phyloP scores from a whole-genome alignment of 371 early-diverging fungal genomes.

The Sporodiniella umbellata region DNA sequence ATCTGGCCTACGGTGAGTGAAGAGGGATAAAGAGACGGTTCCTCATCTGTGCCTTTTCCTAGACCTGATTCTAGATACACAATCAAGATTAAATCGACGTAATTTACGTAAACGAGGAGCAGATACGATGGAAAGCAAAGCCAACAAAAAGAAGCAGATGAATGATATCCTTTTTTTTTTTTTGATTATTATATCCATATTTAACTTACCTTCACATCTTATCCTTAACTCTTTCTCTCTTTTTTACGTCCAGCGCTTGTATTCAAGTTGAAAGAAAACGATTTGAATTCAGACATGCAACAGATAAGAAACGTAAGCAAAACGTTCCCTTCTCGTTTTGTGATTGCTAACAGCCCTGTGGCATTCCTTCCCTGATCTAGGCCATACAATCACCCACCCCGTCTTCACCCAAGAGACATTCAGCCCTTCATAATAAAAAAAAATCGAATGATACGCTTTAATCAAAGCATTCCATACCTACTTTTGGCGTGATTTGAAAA shows the following conservation, averaged over 20 bases:
- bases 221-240: slow-evolving; percentile 35
- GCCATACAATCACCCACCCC: neutral
- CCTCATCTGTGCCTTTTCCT: neutral
- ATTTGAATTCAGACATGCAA: slow-evolving; percentile 34
- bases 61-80: slow-evolving; percentile 39
- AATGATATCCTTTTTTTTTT: slow-evolving; percentile 41
- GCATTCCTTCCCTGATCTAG: neutral
- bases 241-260: slow-evolving; percentile 35
- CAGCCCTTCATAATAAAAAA: neutral
- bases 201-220: neutral
- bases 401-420: neutral
- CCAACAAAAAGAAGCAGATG: slow-evolving; percentile 39
- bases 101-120: slow-evolving; percentile 39
- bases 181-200: neutral
- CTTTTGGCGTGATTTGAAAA: neutral
- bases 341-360: too few species aligned
- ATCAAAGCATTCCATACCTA: neutral
- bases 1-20: slow-evolving; percentile 57
- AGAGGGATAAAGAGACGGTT: neutral
- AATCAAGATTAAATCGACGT: slow-evolving; percentile 35
- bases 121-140: slow-evolving; percentile 35
- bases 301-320: slow-evolving; percentile 37
- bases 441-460: neutral
- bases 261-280: slow-evolving; percentile 39
- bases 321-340: neutral